Percentiles rank a stretch among this genome's conserved stretches.
These are phyloP conservation scores for Lichtheimia ramosa DNA, from an alignment of 371 early-diverging fungal genomes.

Conservation along the genomic window DNA sequence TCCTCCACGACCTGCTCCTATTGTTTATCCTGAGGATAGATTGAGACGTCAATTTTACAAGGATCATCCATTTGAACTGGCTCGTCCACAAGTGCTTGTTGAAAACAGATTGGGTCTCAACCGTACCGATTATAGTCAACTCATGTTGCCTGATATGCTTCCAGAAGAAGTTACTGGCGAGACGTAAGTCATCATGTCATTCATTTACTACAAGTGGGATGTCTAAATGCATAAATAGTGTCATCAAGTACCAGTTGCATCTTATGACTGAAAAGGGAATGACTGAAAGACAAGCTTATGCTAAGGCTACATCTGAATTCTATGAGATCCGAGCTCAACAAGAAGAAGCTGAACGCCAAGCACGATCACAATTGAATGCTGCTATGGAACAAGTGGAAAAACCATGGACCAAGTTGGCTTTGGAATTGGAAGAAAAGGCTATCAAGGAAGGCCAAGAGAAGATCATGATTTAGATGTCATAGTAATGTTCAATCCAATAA, in stretches of 20 bases:
- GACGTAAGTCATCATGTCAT: constrained; percentile 46
- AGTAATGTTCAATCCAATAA: background rate
- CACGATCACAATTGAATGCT: constrained; percentile 51
- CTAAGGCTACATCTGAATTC: constrained; percentile 68
- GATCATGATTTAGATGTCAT: constrained; percentile 1
- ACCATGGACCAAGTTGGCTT: constrained; percentile 32
- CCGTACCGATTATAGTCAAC: constrained; percentile 45
- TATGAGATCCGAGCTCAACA: constrained; percentile 73
- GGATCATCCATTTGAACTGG: constrained; percentile 87
- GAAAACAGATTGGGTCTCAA: constrained; percentile 53
- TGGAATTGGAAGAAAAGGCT: constrained; percentile 41
- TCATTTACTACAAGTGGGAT: too few relatives aligned
- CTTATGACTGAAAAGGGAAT: constrained; percentile 65
- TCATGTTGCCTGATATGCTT: constrained; percentile 50
- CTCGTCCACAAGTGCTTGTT: constrained; percentile 65
- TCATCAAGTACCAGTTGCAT: constrained; percentile 76
- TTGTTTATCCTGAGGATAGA: constrained; percentile 87
- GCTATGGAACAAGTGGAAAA: constrained; percentile 23
- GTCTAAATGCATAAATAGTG: constrained; percentile 35
- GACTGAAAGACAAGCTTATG: constrained; percentile 75
- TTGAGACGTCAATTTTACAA: constrained; percentile 81
- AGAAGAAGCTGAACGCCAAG: constrained; percentile 65
- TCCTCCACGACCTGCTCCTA: constrained; percentile 61
- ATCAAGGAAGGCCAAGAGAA: constrained; percentile 29
- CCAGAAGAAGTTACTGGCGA: constrained; percentile 63